Evolutionary conservation across 345 rosid species (phyloP).

Genomic region (Erodium maritimum): DNA sequence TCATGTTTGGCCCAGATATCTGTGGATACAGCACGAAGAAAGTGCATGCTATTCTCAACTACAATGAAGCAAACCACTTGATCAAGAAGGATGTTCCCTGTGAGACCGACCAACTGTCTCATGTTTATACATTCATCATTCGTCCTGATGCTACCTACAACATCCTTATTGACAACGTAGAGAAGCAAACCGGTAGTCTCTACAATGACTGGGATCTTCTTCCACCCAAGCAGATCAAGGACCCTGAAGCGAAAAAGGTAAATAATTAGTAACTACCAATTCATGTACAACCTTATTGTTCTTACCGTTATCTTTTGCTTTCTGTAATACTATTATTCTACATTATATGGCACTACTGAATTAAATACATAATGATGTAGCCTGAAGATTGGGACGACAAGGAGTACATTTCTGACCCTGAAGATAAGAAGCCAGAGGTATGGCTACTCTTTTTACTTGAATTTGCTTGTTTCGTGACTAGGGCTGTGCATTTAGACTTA

Average conservation of each 20-base stretch:
- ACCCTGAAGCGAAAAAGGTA: slow-evolving; percentile 92
- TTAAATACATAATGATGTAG: slow-evolving; percentile 20
- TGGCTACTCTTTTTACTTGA: background rate
- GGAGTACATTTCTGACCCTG: slow-evolving; percentile 85
- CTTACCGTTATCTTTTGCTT: background rate
- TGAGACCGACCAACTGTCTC: slow-evolving; percentile 96
- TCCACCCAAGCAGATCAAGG: slow-evolving; percentile 78
- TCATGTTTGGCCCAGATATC: slow-evolving; percentile 99
- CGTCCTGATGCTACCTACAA: slow-evolving; percentile 91
- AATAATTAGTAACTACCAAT: background rate
- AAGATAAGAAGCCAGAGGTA: slow-evolving; percentile 93
- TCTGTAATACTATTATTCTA: background rate
- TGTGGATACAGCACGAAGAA: slow-evolving; percentile 97
- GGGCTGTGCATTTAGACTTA: background rate
- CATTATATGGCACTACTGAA: background rate
- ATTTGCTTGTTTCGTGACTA: background rate
- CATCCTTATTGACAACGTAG: slow-evolving; percentile 80
- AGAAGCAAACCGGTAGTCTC: slow-evolving; percentile 89
- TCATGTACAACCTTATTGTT: background rate
- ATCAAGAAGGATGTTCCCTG: slow-evolving; percentile 98
- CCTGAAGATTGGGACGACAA: slow-evolving; percentile 98
- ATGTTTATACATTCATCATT: slow-evolving; percentile 80
- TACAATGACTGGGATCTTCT: slow-evolving; percentile 93
- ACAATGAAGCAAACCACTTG: slow-evolving; percentile 68
- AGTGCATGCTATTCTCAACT: slow-evolving; percentile 94